A percentile compares a stretch with the other conserved stretches of the same genome.
Conservation (phyloP, 2,329 filamentous ascomycete genomes). For the Trichocomaceae sp. region DNA sequence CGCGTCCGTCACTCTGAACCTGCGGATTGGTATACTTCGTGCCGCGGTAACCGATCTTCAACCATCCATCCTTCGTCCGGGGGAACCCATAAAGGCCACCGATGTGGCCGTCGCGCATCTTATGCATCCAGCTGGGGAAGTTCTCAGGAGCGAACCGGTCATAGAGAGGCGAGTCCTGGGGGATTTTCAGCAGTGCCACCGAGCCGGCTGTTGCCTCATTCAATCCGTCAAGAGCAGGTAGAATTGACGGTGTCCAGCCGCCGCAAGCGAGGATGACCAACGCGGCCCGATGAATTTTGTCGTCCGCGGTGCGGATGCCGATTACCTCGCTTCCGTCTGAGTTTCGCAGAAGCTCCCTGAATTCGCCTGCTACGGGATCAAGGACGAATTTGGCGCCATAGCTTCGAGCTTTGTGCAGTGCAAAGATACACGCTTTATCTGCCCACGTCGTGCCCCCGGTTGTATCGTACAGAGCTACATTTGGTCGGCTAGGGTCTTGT, state of each 20-base stretch:
- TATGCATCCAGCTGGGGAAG: constrained; percentile 44
- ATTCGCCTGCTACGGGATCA: constrained; percentile 24
- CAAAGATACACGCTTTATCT: constrained; percentile 43
- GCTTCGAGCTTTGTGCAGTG: constrained; percentile 36
- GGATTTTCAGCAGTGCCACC: constrained; percentile 41
- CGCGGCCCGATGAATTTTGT: constrained; percentile 25
- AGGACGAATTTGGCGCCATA: constrained; percentile 42
- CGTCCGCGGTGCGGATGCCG: constrained; percentile 38
- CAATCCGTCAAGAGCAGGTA: constrained; percentile 37
- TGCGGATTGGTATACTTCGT: constrained; percentile 47
- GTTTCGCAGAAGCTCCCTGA: constrained; percentile 23
- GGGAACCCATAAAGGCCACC: constrained; percentile 48
- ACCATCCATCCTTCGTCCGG: constrained; percentile 34
- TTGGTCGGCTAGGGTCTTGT: constrained; percentile 1
- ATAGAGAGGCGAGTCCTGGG: constrained; percentile 33
- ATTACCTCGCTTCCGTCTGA: constrained; percentile 19
- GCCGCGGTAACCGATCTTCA: constrained; percentile 48
- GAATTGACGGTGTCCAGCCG: constrained; percentile 39
- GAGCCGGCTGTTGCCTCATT: constrained; percentile 46
- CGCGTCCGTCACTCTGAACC: constrained; percentile 29
- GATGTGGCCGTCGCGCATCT: constrained; percentile 27
- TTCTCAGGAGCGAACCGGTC: constrained; percentile 36
- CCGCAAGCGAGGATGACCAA: constrained; percentile 39
- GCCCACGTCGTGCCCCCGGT: constrained; percentile 42
- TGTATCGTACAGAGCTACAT: constrained; percentile 31